phyloP scores from a whole-genome alignment of 2,329 filamentous ascomycete species.

The Sclerotiophoma versabilis region DNA sequence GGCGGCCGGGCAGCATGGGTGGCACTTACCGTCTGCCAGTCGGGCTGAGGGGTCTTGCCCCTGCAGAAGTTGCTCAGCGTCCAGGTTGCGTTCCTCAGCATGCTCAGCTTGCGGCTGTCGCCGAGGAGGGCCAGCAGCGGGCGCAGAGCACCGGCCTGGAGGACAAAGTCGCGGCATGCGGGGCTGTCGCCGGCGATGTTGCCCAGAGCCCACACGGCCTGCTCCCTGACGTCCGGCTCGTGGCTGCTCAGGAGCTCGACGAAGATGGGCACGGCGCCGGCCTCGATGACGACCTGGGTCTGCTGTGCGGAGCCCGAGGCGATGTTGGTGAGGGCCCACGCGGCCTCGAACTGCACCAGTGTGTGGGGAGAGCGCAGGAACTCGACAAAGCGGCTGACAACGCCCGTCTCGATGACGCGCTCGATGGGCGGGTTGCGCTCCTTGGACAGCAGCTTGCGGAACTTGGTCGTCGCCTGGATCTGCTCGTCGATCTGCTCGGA shows the following conservation, averaged over 20 bases:
- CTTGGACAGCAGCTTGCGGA: conserved; percentile 96
- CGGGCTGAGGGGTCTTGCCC: conserved; percentile 98
- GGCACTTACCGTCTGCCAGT: conserved; percentile 90
- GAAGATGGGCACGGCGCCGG: conserved; percentile 97
- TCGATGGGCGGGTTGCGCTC: conserved; percentile 99
- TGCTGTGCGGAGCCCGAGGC: conserved; percentile 96
- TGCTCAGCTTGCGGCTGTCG: conserved; percentile 98
- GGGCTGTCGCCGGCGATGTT: conserved; percentile 99
- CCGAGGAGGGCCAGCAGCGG: conserved; percentile 88
- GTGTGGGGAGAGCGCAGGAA: conserved; percentile 98
- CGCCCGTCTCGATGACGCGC: conserved; percentile 98
- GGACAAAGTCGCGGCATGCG: conserved; percentile 94
- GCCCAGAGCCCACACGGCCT: conserved; percentile 97
- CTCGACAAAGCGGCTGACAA: conserved; percentile 96
- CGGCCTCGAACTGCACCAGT: conserved; percentile 97
- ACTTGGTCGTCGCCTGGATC: conserved; percentile 97
- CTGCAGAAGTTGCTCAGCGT: conserved; percentile 99
- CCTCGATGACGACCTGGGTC: conserved; percentile 98
- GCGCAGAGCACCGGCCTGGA: conserved; percentile 88
- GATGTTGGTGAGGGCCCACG: conserved; percentile 99
- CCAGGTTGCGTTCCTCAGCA: conserved; percentile 99
- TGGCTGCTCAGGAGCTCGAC: conserved; percentile 94
- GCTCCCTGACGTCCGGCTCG: conserved; percentile 96
- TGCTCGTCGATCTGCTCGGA: conserved; percentile 98
- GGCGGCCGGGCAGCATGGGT: no score